These are phyloP conservation scores for Biscogniauxia marginata DNA, from an alignment of 2,329 filamentous ascomycete species.

Conservation along the genomic window DNA sequence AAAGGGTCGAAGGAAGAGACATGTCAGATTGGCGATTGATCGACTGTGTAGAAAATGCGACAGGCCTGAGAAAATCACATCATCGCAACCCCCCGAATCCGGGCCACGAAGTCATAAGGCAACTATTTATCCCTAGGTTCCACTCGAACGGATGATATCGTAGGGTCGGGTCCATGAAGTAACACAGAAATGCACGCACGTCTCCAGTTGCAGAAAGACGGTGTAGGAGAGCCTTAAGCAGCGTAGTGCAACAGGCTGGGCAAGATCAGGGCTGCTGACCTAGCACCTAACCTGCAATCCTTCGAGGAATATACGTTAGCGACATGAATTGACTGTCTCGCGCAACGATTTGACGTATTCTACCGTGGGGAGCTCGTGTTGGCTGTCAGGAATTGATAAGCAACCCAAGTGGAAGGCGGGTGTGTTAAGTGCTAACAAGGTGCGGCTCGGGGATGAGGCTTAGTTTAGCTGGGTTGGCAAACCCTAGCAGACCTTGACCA, in stretches of 20 bases:
- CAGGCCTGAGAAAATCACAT: not conserved
- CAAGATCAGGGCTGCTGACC: not conserved
- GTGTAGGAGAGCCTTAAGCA: not conserved
- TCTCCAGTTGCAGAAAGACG: not conserved
- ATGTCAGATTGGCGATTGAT: not conserved
- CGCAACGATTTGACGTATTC: not conserved
- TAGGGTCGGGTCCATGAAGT: not conserved
- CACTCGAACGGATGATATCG: not conserved
- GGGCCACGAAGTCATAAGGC: not conserved
- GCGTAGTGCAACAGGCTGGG: not conserved
- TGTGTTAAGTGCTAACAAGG: slow-evolving; percentile 17
- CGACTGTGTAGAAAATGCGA: not conserved
- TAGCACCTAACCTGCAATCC: not conserved
- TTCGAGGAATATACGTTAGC: not conserved
- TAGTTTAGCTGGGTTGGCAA: slow-evolving; percentile 4
- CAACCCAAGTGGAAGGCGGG: not conserved
- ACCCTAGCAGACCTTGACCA: slow-evolving; percentile 9
- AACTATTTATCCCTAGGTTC: not conserved
- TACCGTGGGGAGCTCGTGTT: not conserved
- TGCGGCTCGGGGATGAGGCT: slow-evolving; percentile 22
- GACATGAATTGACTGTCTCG: not conserved
- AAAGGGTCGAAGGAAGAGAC: not conserved
- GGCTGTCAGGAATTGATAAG: not conserved
- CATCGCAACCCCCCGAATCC: not conserved
- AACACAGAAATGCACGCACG: not conserved